Conservation (phyloP, 208 protist genomes). For the Tritrichomonas musculus region DNA sequence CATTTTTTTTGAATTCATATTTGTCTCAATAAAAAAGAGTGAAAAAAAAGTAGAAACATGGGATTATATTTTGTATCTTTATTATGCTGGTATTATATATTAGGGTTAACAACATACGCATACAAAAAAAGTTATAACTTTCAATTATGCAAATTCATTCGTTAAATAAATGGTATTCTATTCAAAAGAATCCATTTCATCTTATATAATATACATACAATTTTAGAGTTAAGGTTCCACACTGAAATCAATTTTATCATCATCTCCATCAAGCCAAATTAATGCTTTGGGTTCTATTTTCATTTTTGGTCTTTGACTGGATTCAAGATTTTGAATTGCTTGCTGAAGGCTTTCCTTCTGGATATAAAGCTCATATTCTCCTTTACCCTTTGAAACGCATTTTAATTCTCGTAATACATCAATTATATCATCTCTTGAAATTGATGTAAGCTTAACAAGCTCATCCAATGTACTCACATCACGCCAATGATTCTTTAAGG, state of each 20-base stretch:
- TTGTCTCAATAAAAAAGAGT: too few species aligned
- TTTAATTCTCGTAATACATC: not conserved
- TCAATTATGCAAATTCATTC: too few species aligned
- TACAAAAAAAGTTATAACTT: too few species aligned
- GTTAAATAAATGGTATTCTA: too few species aligned
- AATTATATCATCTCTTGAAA: not conserved
- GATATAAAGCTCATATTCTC: not conserved
- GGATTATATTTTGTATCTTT: too few species aligned
- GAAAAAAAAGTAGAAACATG: too few species aligned
- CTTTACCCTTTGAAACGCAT: not conserved
- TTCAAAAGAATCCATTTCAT: too few species aligned
- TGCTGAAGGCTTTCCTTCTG: not conserved
- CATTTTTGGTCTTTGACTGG: not conserved
- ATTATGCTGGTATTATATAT: too few species aligned
- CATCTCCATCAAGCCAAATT: not conserved
- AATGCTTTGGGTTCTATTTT: not conserved
- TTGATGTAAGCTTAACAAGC: not conserved
- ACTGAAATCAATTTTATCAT: not conserved
- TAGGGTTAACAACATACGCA: too few species aligned
- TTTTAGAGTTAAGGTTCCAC: too few species aligned
- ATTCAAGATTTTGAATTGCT: not conserved
- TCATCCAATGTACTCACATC: not conserved
- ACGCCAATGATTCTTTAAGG: constrained; percentile 42
- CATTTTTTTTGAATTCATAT: too few species aligned
- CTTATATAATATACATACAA: too few species aligned